These are phyloP conservation scores for Fusarium fracticaudum DNA, from an alignment of 2,329 filamentous ascomycete genomes.

Conservation along the genomic window DNA sequence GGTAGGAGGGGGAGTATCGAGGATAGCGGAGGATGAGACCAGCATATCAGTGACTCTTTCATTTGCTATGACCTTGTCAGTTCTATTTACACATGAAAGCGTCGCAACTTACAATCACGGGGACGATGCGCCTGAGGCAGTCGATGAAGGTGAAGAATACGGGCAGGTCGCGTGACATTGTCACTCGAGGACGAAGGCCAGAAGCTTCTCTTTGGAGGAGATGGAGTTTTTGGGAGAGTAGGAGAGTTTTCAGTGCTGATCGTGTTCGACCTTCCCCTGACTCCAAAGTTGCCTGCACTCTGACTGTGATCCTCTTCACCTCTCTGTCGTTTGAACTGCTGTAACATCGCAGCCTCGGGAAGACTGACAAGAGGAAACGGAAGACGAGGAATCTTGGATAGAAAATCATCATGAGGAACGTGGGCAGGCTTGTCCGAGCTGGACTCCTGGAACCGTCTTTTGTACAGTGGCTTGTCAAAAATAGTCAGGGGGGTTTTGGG, in stretches of 20 bases:
- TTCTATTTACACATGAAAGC: too few relatives aligned
- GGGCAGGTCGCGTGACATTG: slow-evolving; percentile 21
- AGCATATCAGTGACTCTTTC: slow-evolving; percentile 37
- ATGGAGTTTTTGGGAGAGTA: slow-evolving; percentile 41
- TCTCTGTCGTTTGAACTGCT: slow-evolving; percentile 45
- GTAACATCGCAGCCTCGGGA: slow-evolving; percentile 49
- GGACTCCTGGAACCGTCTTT: slow-evolving; percentile 18
- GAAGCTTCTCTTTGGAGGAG: slow-evolving; percentile 25
- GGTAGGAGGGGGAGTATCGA: slow-evolving; percentile 28
- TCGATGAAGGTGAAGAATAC: slow-evolving; percentile 17
- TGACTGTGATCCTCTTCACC: slow-evolving; percentile 53
- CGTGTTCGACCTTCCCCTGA: slow-evolving; percentile 42
- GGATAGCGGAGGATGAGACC: slow-evolving; percentile 40
- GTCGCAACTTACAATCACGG: slow-evolving; percentile 32
- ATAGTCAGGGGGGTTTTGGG: slow-evolving; percentile 35
- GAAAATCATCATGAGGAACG: slow-evolving; percentile 38
- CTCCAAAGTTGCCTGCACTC: slow-evolving; percentile 39
- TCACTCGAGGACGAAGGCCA: slow-evolving; percentile 1
- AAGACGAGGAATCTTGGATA: slow-evolving; percentile 41
- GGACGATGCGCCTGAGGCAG: slow-evolving; percentile 10
- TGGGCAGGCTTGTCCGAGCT: slow-evolving; percentile 16
- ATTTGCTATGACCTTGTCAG: slow-evolving; percentile 28
- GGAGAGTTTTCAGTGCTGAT: slow-evolving; percentile 45
- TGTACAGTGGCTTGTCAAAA: slow-evolving; percentile 39
- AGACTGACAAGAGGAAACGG: slow-evolving; percentile 52